Conservation (phyloP, 306 rosid species). For the Betula pendula region DNA sequence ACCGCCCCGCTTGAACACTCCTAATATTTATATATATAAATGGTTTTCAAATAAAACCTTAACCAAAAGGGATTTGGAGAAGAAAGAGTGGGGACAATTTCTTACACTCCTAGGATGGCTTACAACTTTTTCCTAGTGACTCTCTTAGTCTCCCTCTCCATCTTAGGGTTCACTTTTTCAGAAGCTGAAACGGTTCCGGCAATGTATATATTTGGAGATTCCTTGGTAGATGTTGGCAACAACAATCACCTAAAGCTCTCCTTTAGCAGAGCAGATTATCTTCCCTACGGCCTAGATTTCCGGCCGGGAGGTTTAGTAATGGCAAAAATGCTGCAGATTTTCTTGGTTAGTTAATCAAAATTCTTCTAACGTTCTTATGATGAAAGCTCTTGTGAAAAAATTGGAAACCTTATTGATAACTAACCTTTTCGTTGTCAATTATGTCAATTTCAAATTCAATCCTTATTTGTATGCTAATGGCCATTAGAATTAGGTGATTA, state of each 20-base stretch:
- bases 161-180: background rate
- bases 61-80: too few species aligned
- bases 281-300: slow-evolving; percentile 66
- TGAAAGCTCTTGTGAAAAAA: too few species aligned
- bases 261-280: slow-evolving; percentile 49
- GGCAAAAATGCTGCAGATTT: slow-evolving; percentile 83
- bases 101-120: background rate
- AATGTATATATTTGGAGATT: slow-evolving; percentile 45
- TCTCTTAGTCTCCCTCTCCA: background rate
- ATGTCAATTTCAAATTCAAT: too few species aligned
- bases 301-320: slow-evolving; percentile 66
- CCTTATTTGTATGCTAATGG: too few species aligned
- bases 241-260: slow-evolving; percentile 39
- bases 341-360: slow-evolving; percentile 38
- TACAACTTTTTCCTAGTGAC: background rate
- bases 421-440: too few species aligned
- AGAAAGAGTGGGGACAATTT: too few species aligned
- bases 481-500: too few species aligned
- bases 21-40: too few species aligned
- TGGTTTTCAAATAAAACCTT: too few species aligned
- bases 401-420: too few species aligned
- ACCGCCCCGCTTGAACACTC: too few species aligned
- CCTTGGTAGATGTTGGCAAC: slow-evolving; percentile 49
- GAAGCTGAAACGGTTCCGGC: slow-evolving; percentile 33
- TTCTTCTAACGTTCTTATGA: background rate